A percentile compares a stretch with the other conserved stretches of the same genome.
These are phyloP conservation scores for Pleurostoma richardsiae DNA, from an alignment of 2,329 filamentous ascomycete species.

Conservation along the genomic window DNA sequence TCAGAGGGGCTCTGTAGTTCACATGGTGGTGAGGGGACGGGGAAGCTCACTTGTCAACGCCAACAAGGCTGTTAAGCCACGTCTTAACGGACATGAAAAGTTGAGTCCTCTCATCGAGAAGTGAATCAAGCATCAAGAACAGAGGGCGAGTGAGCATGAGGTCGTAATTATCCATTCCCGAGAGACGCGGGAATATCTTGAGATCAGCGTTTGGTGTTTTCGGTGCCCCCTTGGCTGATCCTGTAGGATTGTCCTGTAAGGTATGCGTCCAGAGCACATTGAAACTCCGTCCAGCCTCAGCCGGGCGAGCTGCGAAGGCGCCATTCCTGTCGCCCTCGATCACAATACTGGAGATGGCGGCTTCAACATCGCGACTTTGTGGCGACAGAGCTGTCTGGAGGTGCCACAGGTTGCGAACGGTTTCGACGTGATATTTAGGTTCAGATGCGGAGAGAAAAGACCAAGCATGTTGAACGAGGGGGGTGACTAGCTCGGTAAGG, in stretches of 20 bases:
- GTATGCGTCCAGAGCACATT: slow-evolving; percentile 79
- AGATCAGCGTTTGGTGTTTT: slow-evolving; percentile 33
- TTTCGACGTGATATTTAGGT: slow-evolving; percentile 92
- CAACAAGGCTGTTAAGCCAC: slow-evolving; percentile 69
- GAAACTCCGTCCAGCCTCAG: slow-evolving; percentile 66
- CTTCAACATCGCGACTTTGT: slow-evolving; percentile 71
- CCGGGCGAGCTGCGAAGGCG: slow-evolving; percentile 39
- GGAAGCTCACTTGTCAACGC: slow-evolving; percentile 53
- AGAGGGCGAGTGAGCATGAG: slow-evolving; percentile 75
- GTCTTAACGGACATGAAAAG: slow-evolving; percentile 70
- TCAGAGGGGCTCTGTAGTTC: slow-evolving; percentile 3
- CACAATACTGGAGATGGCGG: slow-evolving; percentile 67
- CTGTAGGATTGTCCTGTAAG: slow-evolving; percentile 50
- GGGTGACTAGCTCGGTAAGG: slow-evolving; percentile 58
- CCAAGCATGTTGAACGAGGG: slow-evolving; percentile 73
- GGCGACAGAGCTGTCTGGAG: slow-evolving; percentile 68
- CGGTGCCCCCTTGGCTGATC: slow-evolving; percentile 41
- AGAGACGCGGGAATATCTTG: slow-evolving; percentile 35
- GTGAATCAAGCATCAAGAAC: slow-evolving; percentile 73
- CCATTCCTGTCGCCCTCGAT: slow-evolving; percentile 45
- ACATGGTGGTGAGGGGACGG: background rate
- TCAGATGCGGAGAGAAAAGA: slow-evolving; percentile 71
- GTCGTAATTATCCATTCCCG: slow-evolving; percentile 59
- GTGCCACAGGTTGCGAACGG: slow-evolving; percentile 80
- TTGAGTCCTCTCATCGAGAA: slow-evolving; percentile 68